Evolutionary conservation across 2,329 filamentous ascomycete species (phyloP).

Genomic region (Penicillium occitanis): DNA sequence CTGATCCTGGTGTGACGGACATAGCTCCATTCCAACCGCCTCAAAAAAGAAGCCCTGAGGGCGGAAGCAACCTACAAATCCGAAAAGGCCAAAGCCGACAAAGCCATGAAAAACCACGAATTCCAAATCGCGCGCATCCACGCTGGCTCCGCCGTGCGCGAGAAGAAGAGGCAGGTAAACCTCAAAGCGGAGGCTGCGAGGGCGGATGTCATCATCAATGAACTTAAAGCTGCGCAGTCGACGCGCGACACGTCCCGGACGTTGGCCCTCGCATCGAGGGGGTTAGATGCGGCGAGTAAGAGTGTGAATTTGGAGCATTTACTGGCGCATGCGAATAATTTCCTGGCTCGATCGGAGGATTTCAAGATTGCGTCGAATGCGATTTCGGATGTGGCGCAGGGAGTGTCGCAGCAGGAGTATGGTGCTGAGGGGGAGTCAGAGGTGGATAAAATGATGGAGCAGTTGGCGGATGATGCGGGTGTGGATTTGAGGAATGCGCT

Average conservation of each 20-base stretch:
- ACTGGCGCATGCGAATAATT: constrained; percentile 45
- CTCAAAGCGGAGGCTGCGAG: constrained; percentile 48
- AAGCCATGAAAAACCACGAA: constrained; percentile 50
- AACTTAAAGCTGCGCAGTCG: constrained; percentile 49
- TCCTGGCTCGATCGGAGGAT: constrained; percentile 43
- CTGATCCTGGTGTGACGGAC: background rate
- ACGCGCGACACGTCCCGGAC: constrained; percentile 49
- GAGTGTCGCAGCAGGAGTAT: constrained; percentile 46
- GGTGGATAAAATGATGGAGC: constrained; percentile 46
- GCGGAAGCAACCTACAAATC: constrained; percentile 48
- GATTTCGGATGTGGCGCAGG: constrained; percentile 44
- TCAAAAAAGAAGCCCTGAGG: constrained; percentile 49
- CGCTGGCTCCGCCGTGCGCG: constrained; percentile 47
- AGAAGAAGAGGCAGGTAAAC: constrained; percentile 48
- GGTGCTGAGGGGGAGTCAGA: constrained; percentile 46
- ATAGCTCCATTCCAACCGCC: constrained; percentile 48
- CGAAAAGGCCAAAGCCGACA: constrained; percentile 51
- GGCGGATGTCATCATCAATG: constrained; percentile 51
- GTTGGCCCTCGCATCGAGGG: constrained; percentile 46
- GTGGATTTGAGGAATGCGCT: constrained; percentile 44
- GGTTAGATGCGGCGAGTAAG: constrained; percentile 46
- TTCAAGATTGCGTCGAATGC: constrained; percentile 46
- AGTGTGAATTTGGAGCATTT: constrained; percentile 48
- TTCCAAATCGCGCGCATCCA: constrained; percentile 53
- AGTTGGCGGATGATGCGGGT: constrained; percentile 46